Conservation (phyloP, 2,329 filamentous ascomycete species). For the Penicillium sp. region DNA sequence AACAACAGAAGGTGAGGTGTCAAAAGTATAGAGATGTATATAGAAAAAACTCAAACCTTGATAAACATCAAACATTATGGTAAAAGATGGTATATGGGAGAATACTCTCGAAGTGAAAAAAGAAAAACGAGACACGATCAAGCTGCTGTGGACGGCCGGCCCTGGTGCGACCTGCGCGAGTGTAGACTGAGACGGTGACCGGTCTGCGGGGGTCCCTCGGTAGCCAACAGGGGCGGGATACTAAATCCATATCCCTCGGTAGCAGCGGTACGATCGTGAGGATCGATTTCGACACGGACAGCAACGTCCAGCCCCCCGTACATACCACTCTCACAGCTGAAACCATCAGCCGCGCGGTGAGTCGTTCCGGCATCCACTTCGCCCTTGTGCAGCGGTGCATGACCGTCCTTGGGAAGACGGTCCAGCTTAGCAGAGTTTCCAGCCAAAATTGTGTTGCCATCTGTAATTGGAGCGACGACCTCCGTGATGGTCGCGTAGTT, state of each 20-base stretch:
- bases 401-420: slow-evolving; percentile 58
- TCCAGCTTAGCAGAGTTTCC: slow-evolving; percentile 30
- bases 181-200: slow-evolving; percentile 20
- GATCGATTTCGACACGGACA: slow-evolving; percentile 49
- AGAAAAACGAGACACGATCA: slow-evolving; percentile 2
- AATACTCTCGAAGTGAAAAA: background rate
- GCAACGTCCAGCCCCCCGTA: slow-evolving; percentile 47
- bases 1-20: slow-evolving; percentile 7
- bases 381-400: slow-evolving; percentile 69
- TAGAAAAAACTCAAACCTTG: background rate
- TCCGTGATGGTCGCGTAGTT: slow-evolving; percentile 66
- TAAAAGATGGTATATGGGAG: background rate
- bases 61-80: slow-evolving; percentile 8
- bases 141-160: slow-evolving; percentile 24
- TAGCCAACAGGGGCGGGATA: slow-evolving; percentile 29
- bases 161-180: slow-evolving; percentile 21
- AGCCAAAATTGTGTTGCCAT: slow-evolving; percentile 15
- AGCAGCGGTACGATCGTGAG: slow-evolving; percentile 40
- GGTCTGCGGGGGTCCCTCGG: slow-evolving; percentile 14
- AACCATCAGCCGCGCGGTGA: slow-evolving; percentile 67
- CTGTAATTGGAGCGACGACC: slow-evolving; percentile 32
- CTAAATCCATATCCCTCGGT: slow-evolving; percentile 52
- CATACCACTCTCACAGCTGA: slow-evolving; percentile 38
- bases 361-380: slow-evolving; percentile 75
- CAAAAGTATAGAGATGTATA: background rate